Percentiles rank a stretch among this genome's conserved stretches.
Conservation (phyloP, 2,329 filamentous ascomycete species). For the Colletotrichum agaves region DNA sequence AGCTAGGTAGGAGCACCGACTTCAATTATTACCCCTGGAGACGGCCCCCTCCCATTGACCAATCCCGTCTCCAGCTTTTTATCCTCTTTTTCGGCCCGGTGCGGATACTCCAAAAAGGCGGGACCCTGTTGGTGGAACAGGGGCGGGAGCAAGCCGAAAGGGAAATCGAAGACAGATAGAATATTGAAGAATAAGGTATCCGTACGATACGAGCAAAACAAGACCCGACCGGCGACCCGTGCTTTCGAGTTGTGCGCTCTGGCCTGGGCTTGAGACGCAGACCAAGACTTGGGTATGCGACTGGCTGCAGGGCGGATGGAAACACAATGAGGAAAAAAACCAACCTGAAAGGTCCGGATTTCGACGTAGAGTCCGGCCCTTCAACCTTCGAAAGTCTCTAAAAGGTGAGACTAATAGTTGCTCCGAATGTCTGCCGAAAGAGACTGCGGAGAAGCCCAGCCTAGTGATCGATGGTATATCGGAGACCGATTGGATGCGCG, state of each 20-base stretch:
- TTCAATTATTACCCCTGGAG: conserved; percentile 17
- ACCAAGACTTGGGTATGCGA: neutral
- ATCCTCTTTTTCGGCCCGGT: conserved; percentile 25
- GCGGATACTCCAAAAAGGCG: conserved; percentile 26
- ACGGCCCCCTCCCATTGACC: conserved; percentile 17
- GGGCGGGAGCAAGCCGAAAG: conserved; percentile 21
- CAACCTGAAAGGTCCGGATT: neutral
- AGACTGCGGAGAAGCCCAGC: neutral
- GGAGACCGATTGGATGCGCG: neutral
- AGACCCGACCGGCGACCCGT: neutral
- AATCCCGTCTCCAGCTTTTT: conserved; percentile 11
- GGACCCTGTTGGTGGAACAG: conserved; percentile 19
- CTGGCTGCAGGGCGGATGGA: neutral
- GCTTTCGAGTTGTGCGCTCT: neutral
- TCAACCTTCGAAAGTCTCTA: neutral
- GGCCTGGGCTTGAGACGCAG: too few species aligned
- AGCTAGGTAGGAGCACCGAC: neutral
- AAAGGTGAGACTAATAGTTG: neutral
- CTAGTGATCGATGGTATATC: neutral
- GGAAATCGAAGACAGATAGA: conserved; percentile 1
- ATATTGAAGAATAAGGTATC: neutral
- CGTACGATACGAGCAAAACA: neutral
- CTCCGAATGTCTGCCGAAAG: neutral
- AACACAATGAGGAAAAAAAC: neutral
- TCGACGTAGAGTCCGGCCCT: neutral